Percentiles rank a stretch among this genome's conserved stretches.
These are phyloP conservation scores for Candida glucosophila DNA, from an alignment of 1,139 yeast species.

Conservation along the genomic window DNA sequence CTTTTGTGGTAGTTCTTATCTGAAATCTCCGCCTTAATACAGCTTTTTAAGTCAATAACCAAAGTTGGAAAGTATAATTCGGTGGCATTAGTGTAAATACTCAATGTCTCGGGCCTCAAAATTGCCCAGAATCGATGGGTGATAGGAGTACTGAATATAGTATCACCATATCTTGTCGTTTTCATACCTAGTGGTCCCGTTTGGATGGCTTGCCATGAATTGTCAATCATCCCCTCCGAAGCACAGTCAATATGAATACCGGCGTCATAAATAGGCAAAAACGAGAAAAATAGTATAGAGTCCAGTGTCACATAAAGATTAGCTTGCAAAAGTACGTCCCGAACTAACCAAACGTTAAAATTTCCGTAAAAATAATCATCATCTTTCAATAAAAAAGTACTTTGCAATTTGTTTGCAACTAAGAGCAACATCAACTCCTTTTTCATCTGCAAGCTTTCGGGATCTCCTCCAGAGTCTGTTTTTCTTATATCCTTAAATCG, in stretches of 20 bases:
- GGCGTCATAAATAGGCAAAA: constrained; percentile 42
- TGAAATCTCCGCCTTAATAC: constrained; percentile 49
- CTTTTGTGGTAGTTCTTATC: constrained; percentile 16
- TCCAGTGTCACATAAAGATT: constrained; percentile 64
- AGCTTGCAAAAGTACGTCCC: constrained; percentile 81
- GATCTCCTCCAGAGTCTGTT: constrained; percentile 5
- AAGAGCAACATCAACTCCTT: constrained; percentile 14
- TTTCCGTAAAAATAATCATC: constrained; percentile 48
- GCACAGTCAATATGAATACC: constrained; percentile 1
- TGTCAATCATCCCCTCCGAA: constrained; percentile 7
- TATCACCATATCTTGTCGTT: constrained; percentile 35
- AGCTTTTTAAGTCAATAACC: constrained; percentile 63
- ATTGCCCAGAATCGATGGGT: constrained; percentile 65
- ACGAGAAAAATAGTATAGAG: constrained; percentile 69
- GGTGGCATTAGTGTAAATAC: constrained; percentile 62
- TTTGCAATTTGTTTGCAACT: constrained; percentile 30
- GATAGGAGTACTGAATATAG: constrained; percentile 25
- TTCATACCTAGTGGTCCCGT: constrained; percentile 45
- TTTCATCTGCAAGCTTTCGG: constrained; percentile 7
- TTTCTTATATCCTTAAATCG: constrained; percentile 8
- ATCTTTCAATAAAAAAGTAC: constrained; percentile 31
- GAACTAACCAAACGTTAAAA: constrained; percentile 70
- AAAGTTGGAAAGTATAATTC: constrained; percentile 77
- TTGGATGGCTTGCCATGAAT: constrained; percentile 26
- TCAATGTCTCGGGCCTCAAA: constrained; percentile 57